phyloP scores from a whole-genome alignment of 257 asterid genomes.

The Solanum megistacrolobum region DNA sequence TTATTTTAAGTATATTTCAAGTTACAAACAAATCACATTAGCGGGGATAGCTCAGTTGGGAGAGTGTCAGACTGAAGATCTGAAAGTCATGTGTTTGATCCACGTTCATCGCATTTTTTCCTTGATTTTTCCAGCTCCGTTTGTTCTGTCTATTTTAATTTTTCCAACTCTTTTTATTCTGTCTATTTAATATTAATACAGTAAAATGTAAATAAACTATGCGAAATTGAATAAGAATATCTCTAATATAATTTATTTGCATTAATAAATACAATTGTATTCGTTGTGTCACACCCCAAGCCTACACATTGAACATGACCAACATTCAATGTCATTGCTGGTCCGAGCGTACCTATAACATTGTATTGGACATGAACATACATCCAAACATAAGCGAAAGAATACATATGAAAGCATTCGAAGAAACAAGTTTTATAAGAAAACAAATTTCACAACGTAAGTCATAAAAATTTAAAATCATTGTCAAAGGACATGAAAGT shows the following conservation, averaged over 20 bases:
- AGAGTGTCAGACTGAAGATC: constrained; percentile 80
- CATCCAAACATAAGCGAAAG: too few relatives aligned
- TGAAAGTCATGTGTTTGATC: constrained; percentile 87
- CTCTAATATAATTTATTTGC: neutral
- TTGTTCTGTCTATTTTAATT: too few relatives aligned
- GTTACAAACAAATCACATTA: neutral
- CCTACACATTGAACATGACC: neutral
- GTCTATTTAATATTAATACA: neutral
- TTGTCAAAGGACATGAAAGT: too few relatives aligned
- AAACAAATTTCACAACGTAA: too few relatives aligned
- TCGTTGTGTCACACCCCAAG: neutral
- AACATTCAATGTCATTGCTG: neutral
- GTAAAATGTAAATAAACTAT: too few relatives aligned
- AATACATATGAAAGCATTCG: too few relatives aligned
- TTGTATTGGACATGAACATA: neutral
- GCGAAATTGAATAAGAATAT: neutral
- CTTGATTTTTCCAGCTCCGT: too few relatives aligned
- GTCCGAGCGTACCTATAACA: neutral
- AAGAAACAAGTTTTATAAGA: too few relatives aligned
- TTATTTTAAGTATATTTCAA: neutral
- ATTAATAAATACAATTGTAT: neutral
- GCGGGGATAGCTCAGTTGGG: constrained; percentile 91
- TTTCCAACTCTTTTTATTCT: neutral
- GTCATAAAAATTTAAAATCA: too few relatives aligned
- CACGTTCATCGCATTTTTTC: constrained; percentile 57